Evolutionary conservation across 805 yeast genomes (phyloP).

Genomic region (Millerozyma miso): DNA sequence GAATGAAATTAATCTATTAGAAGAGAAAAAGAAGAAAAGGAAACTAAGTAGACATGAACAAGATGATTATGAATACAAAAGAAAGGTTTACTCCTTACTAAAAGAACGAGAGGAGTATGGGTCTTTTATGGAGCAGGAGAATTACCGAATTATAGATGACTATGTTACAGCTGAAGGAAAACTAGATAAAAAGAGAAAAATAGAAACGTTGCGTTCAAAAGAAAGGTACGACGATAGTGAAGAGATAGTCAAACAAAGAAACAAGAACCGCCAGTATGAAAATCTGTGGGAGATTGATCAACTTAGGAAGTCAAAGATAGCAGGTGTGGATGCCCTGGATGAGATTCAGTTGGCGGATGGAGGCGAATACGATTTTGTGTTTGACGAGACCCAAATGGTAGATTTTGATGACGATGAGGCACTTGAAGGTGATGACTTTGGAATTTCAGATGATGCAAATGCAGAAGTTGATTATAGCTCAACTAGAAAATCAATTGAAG

Average conservation of each 20-base stretch:
- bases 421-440: slow-evolving; percentile 6
- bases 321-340: slow-evolving; percentile 29
- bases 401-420: slow-evolving; percentile 19
- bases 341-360: slow-evolving; percentile 38
- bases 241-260: slow-evolving; percentile 14
- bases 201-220: slow-evolving; percentile 39
- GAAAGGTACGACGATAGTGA: slow-evolving; percentile 20
- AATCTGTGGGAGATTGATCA: slow-evolving; percentile 56
- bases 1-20: slow-evolving; percentile 11
- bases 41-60: slow-evolving; percentile 9
- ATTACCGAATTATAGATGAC: slow-evolving; percentile 55
- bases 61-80: slow-evolving; percentile 16
- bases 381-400: slow-evolving; percentile 55
- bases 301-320: slow-evolving; percentile 35
- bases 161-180: slow-evolving; percentile 48
- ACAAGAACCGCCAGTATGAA: slow-evolving; percentile 17
- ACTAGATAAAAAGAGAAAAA: slow-evolving; percentile 52
- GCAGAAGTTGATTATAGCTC: slow-evolving; percentile 6
- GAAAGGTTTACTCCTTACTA: slow-evolving; percentile 13
- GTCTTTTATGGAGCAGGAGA: slow-evolving; percentile 2
- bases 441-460: slow-evolving; percentile 6
- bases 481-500: slow-evolving; percentile 27
- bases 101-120: slow-evolving; percentile 18
- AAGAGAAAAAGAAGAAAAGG: neutral
- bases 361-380: slow-evolving; percentile 67